Evolutionary conservation across 805 yeast genomes (phyloP), one percentile per base, ranked within the genome.

Genomic region (Yamadazyma sp.): DNA sequence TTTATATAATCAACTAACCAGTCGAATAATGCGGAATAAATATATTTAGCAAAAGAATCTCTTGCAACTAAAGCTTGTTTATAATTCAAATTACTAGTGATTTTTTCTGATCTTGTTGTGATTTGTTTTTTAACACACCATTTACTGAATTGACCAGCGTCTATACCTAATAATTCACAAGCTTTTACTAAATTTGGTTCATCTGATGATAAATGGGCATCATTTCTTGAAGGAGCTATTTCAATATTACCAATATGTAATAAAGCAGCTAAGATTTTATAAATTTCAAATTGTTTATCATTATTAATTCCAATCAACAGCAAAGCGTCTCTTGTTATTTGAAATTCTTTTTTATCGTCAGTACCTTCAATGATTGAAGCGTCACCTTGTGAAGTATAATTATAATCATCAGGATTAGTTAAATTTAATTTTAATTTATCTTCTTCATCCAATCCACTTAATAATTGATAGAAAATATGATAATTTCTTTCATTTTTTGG

Each of bases 41-140:
- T 82, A 58, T 82, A 91, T 59, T 91, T 91, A 32, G 98, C 87
- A 35, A 91, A 94, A n/a, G 98, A 93, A 62, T 91, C 98, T 54
- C 96, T 79, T 10, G 96, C 91, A 20, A 89, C 96, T 17, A 78
- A 50, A 7, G 98, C 94, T 56, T 89, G 95, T 49, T 78, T 78
- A 56, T 78, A 83, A 50, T 75, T 86, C 53, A 91, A 70, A 55
- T 84, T 87, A 16, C 95, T 81, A 31, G 81, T 79, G 54, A 91
- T 89, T 59, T 86, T 89, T 61, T 93, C 98, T 8, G 88, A 80
- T 57, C 97, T 75, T n/a, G 96, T 89, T 16, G 76, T 75, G 46
- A 93, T 86, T 61, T 89, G 97, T 56, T 86, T 88, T 66, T 91
- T 93, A 30, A 83, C 80, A 50, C 84, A 78, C 97, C 98, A 91